Percentiles rank a stretch among this genome's conserved stretches.
Conservation (phyloP, 805 yeast species). For the Hanseniaspora vineae region DNA sequence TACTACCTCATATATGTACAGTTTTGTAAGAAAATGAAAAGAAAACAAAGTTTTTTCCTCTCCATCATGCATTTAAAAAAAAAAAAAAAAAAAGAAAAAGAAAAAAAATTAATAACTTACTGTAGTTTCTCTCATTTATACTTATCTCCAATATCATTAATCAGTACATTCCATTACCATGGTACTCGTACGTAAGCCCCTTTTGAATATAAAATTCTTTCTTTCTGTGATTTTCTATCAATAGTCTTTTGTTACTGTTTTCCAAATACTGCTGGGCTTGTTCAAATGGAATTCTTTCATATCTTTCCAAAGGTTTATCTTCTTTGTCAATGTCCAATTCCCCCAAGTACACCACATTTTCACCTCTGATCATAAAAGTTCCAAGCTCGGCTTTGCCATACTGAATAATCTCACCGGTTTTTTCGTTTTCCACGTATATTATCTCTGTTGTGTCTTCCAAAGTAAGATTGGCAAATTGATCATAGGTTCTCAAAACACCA, state of each 20-base stretch:
- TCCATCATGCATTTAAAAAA: neutral
- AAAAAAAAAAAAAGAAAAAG: neutral
- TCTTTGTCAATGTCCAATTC: slow-evolving; percentile 84
- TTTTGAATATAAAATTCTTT: slow-evolving; percentile 36
- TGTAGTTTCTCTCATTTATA: neutral
- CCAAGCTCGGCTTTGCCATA: slow-evolving; percentile 65
- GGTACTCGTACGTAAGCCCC: slow-evolving; percentile 47
- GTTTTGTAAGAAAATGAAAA: too few relatives aligned
- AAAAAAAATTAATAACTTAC: slow-evolving; percentile 4
- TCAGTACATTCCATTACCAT: slow-evolving; percentile 41
- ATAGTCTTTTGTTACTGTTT: slow-evolving; percentile 20
- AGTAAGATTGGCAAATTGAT: slow-evolving; percentile 86
- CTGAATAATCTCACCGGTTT: slow-evolving; percentile 7
- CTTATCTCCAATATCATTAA: neutral
- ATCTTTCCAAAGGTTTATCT: slow-evolving; percentile 48
- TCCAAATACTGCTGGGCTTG: slow-evolving; percentile 40
- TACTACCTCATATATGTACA: too few relatives aligned
- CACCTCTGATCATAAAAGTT: slow-evolving; percentile 85
- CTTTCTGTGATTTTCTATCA: slow-evolving; percentile 31
- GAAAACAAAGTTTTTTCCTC: too few relatives aligned
- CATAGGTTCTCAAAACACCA: slow-evolving; percentile 89
- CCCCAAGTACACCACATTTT: slow-evolving; percentile 87
- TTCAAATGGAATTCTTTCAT: slow-evolving; percentile 46
- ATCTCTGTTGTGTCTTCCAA: slow-evolving; percentile 85
- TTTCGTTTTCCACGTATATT: slow-evolving; percentile 46